Conservation (phyloP, 2,329 filamentous ascomycete genomes). For the Biscogniauxia mediterranea region DNA sequence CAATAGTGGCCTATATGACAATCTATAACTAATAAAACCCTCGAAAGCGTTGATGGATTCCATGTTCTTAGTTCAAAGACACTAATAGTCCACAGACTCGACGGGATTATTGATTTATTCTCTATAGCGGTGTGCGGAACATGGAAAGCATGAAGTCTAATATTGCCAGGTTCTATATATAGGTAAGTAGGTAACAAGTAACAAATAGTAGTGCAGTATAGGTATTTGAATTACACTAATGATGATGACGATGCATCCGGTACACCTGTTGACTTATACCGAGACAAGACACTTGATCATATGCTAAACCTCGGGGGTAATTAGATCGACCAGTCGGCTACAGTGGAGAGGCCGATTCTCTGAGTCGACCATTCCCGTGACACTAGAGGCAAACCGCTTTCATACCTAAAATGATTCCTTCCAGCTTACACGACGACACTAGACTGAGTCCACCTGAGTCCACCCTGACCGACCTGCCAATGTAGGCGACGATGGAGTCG, state of each 20-base stretch:
- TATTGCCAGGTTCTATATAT: background rate
- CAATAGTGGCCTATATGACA: background rate
- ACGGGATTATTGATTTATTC: background rate
- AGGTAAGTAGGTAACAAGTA: background rate
- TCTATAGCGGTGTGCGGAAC: background rate
- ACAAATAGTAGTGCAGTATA: background rate
- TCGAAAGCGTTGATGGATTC: background rate
- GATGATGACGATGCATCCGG: background rate
- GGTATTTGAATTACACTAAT: background rate
- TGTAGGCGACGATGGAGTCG: background rate
- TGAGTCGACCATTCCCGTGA: background rate
- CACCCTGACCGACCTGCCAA: background rate
- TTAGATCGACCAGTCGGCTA: background rate
- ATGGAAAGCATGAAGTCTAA: background rate
- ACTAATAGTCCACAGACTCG: too few relatives aligned
- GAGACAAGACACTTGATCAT: background rate
- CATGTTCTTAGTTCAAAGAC: background rate
- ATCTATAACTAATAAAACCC: background rate
- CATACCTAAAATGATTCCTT: background rate
- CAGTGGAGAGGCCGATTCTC: background rate
- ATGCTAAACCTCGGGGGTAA: too few relatives aligned
- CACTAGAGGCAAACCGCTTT: background rate
- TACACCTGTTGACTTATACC: background rate
- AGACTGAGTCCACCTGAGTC: background rate
- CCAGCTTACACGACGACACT: background rate